These are phyloP conservation scores for Diutina rugosa DNA, from an alignment of 1,139 yeast genomes.

Conservation along the genomic window DNA sequence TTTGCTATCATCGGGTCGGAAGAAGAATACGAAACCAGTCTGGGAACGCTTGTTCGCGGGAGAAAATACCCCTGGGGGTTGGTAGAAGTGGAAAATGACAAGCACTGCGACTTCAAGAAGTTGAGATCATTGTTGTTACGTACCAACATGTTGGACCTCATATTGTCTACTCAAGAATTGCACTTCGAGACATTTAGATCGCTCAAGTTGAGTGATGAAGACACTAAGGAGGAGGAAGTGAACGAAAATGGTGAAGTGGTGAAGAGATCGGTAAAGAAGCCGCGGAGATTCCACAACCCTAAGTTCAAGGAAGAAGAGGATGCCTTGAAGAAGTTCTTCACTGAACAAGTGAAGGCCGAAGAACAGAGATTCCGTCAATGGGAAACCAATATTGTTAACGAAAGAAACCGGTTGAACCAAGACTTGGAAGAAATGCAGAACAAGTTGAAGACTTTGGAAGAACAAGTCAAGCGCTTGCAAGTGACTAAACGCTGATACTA, in stretches of 20 bases:
- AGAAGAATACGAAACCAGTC: constrained; percentile 64
- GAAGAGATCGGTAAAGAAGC: constrained; percentile 27
- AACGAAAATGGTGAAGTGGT: constrained; percentile 22
- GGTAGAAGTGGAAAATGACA: constrained; percentile 93
- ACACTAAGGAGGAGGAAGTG: constrained; percentile 9
- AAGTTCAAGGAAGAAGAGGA: constrained; percentile 94
- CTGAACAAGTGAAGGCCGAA: constrained; percentile 96
- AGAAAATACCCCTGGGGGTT: constrained; percentile 97
- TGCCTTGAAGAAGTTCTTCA: constrained; percentile 83
- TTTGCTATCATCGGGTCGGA: constrained; percentile 90
- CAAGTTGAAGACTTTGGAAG: constrained; percentile 60
- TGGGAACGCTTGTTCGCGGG: constrained; percentile 72
- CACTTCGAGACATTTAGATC: constrained; percentile 88
- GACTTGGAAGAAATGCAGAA: constrained; percentile 83
- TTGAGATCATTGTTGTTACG: constrained; percentile 79
- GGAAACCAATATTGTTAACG: constrained; percentile 93
- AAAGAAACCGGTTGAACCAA: constrained; percentile 85
- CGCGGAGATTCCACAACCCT: constrained; percentile 61
- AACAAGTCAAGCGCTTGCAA: constrained; percentile 58
- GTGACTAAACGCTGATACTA: constrained; percentile 11
- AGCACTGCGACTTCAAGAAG: constrained; percentile 90
- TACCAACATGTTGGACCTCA: constrained; percentile 86
- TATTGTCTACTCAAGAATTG: constrained; percentile 77
- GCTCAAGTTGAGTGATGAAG: constrained; percentile 52
- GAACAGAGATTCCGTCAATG: constrained; percentile 96